A percentile compares a stretch with the other conserved stretches of the same genome.
Conservation (phyloP, 768 basidiomycete species). For the Daedaleopsis nitida region DNA sequence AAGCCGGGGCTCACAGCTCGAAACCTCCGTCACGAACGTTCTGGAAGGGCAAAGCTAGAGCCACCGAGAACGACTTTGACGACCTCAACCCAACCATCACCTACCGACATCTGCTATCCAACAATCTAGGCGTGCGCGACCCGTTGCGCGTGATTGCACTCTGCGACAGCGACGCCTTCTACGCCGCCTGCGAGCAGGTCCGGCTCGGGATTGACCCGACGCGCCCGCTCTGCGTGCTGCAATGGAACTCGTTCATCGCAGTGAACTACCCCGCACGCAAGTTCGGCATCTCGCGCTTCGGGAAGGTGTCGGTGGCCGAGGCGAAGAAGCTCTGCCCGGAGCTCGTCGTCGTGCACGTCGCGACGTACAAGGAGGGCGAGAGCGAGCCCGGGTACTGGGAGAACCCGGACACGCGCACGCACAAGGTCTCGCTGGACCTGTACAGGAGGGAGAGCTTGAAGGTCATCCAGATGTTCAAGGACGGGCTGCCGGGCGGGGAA, state of each 20-base stretch:
- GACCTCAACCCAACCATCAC: slow-evolving; percentile 72
- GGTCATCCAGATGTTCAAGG: slow-evolving; percentile 81
- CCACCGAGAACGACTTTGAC: slow-evolving; percentile 47
- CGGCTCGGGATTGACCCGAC: slow-evolving; percentile 66
- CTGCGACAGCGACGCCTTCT: slow-evolving; percentile 90
- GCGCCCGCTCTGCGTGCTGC: slow-evolving; percentile 77
- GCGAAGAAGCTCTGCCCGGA: slow-evolving; percentile 87
- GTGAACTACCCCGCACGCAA: slow-evolving; percentile 94
- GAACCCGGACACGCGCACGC: slow-evolving; percentile 84
- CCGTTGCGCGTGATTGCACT: slow-evolving; percentile 85
- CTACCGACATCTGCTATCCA: slow-evolving; percentile 74
- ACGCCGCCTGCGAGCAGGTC: slow-evolving; percentile 83
- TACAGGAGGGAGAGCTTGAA: slow-evolving; percentile 91
- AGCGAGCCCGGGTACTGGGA: slow-evolving; percentile 89
- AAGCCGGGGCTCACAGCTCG: neutral
- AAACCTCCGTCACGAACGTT: slow-evolving; percentile 11
- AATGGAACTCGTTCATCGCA: slow-evolving; percentile 90
- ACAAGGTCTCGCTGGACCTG: slow-evolving; percentile 95
- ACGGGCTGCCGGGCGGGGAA: slow-evolving; percentile 75
- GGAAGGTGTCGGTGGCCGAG: slow-evolving; percentile 72
- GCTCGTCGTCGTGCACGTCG: slow-evolving; percentile 86
- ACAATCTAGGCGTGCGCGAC: slow-evolving; percentile 68
- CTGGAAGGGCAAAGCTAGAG: slow-evolving; percentile 63
- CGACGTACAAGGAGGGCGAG: slow-evolving; percentile 90
- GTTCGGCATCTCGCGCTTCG: slow-evolving; percentile 93